Evolutionary conservation across 2,329 filamentous ascomycete species (phyloP).

Genomic region (Clonostachys chloroleuca): DNA sequence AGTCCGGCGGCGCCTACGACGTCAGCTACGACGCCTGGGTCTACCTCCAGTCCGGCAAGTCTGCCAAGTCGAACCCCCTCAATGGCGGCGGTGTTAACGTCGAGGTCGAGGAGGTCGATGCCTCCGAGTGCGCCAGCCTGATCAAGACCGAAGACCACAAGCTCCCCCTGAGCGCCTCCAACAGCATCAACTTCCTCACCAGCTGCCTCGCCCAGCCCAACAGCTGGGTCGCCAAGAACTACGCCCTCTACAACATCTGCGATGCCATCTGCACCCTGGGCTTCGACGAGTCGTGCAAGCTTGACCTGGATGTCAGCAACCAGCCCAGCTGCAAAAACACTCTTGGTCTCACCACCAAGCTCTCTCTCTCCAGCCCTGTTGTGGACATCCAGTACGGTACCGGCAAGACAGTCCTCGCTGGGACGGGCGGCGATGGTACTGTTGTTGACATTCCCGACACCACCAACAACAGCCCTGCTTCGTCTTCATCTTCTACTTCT

Average conservation of each 20-base stretch:
- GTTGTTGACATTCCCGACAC: no score
- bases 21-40: conserved; percentile 60
- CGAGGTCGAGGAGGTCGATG: conserved; percentile 41
- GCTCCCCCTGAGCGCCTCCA: conserved; percentile 49
- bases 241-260: conserved; percentile 47
- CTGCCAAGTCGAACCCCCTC: conserved; percentile 38
- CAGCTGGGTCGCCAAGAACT: conserved; percentile 48
- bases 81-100: conserved; percentile 45
- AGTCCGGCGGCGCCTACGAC: conserved; percentile 51
- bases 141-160: conserved; percentile 41
- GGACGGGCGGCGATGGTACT: background rate
- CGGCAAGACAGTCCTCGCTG: conserved; percentile 26
- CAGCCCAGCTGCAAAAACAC: conserved; percentile 43
- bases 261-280: conserved; percentile 45
- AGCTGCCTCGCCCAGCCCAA: conserved; percentile 36
- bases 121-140: conserved; percentile 42
- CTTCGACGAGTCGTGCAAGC: conserved; percentile 43
- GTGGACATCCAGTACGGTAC: conserved; percentile 48
- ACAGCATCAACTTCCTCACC: conserved; percentile 51
- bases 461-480: no score
- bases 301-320: conserved; percentile 42
- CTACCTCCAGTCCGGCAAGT: conserved; percentile 45
- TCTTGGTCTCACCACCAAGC: conserved; percentile 27
- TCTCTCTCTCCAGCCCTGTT: conserved; percentile 27
- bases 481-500: no score